Evolutionary conservation across 352 stramenopile genomes (phyloP).

Genomic region (Pythium coloratum): DNA sequence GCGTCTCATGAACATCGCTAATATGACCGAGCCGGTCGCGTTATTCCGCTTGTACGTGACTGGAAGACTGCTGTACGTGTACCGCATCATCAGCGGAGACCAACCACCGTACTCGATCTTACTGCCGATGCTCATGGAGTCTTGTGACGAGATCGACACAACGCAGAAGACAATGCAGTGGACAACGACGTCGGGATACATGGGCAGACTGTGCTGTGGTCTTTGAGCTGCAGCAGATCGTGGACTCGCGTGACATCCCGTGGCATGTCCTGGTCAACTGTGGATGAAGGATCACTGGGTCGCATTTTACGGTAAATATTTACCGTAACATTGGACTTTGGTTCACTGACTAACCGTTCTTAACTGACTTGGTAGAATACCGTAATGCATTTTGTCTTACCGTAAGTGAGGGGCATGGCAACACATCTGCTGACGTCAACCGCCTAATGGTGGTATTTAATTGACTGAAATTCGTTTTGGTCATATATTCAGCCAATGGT

Average conservation of each 20-base stretch:
- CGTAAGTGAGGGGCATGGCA: too few species aligned
- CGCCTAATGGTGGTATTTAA: not conserved
- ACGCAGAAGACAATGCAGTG: not conserved
- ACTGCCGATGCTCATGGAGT: not conserved
- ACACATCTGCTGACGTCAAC: not conserved
- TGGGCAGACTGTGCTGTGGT: not conserved
- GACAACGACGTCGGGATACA: not conserved
- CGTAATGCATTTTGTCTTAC: too few species aligned
- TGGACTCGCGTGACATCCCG: conserved; percentile 16
- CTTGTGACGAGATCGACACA: not conserved
- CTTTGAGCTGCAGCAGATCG: conserved; percentile 5
- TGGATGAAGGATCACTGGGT: conserved; percentile 4
- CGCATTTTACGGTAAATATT: too few species aligned
- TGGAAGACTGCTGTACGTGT: conserved; percentile 25
- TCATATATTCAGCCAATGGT: not conserved
- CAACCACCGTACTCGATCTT: not conserved
- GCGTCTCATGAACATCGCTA: conserved; percentile 34
- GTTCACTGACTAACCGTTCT: too few species aligned
- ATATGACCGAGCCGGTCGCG: conserved; percentile 33
- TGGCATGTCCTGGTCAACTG: conserved; percentile 21
- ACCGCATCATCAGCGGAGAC: conserved; percentile 14
- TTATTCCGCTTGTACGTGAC: conserved; percentile 25
- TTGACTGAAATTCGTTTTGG: not conserved
- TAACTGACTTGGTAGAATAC: too few species aligned
- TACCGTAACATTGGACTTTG: too few species aligned